phyloP scores from a whole-genome alignment of 768 basidiomycete genomes.

The Tremella yokohamensis region DNA sequence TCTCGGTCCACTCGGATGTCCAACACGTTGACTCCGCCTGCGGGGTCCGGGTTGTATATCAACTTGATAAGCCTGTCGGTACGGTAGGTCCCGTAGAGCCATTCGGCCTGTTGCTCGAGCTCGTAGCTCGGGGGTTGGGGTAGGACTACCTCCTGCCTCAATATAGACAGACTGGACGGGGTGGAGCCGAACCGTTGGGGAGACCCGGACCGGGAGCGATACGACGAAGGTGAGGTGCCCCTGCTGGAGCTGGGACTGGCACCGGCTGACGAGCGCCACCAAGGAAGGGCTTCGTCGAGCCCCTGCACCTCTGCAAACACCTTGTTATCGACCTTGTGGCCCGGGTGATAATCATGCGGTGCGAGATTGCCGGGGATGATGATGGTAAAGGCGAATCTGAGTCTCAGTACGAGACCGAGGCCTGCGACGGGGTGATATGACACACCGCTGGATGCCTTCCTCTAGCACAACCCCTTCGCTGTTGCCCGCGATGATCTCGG shows the following conservation, averaged over 20 bases:
- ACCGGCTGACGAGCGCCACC: too few relatives aligned
- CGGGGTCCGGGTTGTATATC: conserved; percentile 24
- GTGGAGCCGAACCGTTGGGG: conserved; percentile 6
- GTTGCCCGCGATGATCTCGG: conserved; percentile 28
- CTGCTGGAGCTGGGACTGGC: conserved; percentile 2
- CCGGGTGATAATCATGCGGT: conserved; percentile 33
- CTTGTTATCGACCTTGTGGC: conserved; percentile 23
- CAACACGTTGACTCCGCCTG: conserved; percentile 18
- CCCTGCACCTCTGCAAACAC: conserved; percentile 38
- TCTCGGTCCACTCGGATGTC: conserved; percentile 24
- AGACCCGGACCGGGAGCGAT: neutral
- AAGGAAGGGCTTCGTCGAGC: conserved; percentile 7
- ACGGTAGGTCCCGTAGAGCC: conserved; percentile 19
- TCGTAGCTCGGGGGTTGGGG: conserved; percentile 26
- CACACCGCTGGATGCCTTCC: conserved; percentile 36
- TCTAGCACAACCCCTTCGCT: conserved; percentile 36
- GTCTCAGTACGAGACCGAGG: neutral
- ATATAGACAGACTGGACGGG: conserved; percentile 15
- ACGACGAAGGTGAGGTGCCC: conserved; percentile 16
- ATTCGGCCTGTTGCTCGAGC: conserved; percentile 10
- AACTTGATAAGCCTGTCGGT: conserved; percentile 15
- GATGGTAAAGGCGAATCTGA: conserved; percentile 36
- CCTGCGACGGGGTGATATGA: neutral
- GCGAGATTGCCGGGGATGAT: conserved; percentile 32
- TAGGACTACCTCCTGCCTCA: conserved; percentile 16